phyloP scores from a whole-genome alignment of 805 yeast genomes.

The Saturnispora hagleri region DNA sequence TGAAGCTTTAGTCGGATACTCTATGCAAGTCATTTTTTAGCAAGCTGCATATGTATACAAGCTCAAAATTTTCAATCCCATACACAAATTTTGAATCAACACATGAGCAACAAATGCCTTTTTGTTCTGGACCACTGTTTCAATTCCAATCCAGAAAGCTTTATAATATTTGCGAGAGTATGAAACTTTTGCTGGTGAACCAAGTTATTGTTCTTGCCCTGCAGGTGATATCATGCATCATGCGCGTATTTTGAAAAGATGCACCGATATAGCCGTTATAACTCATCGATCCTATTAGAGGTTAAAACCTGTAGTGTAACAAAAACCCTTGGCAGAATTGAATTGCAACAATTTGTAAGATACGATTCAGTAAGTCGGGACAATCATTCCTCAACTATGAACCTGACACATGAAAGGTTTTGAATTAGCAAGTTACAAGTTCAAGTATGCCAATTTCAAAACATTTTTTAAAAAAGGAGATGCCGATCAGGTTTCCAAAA shows the following conservation, averaged over 20 bases:
- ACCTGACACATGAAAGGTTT: too few relatives aligned
- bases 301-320: background rate
- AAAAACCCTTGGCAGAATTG: background rate
- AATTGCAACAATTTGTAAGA: too few relatives aligned
- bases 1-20: too few relatives aligned
- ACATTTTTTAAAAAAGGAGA: background rate
- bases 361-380: too few relatives aligned
- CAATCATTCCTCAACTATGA: too few relatives aligned
- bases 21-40: too few relatives aligned
- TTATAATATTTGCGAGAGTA: background rate
- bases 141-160: background rate
- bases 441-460: too few relatives aligned
- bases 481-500: background rate
- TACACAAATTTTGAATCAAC: too few relatives aligned
- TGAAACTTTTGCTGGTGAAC: background rate
- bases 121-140: background rate
- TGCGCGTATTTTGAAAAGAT: background rate
- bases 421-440: too few relatives aligned
- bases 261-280: background rate
- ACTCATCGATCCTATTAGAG: background rate
- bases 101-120: too few relatives aligned
- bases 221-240: background rate
- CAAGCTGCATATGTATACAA: background rate
- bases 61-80: background rate
- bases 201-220: background rate